Base-by-base conservation (phyloP, 257 asterid genomes). In the Penstemon davidsonii region DNA sequence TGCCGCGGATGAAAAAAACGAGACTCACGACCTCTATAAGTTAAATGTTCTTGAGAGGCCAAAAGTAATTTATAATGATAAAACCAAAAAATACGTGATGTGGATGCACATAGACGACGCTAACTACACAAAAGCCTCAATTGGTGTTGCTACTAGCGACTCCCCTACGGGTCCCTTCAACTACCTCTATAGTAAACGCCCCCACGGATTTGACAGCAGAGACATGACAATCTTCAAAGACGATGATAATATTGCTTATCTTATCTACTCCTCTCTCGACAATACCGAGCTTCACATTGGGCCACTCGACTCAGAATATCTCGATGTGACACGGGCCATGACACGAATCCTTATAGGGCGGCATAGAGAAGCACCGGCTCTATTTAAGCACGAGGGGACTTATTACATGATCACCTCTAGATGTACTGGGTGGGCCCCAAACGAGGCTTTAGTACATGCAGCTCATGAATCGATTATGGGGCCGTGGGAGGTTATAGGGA, bases 401-500 rank as follows among this genome's bases (percentile, higher is more conserved):
- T 94, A 94, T 51, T 94, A 94, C 87, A 91, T 94, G 99, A 82
- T 94, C 80, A 94, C 98, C 36, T 94, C 99, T 0, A 98, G 99
- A 0, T 94, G 99, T 71, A 88, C 95, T 0, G 96, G 99, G 41
- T 94, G 99, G 99, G 96, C 95, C 19, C 98, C 99, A 39, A 94
- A 94, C 8, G 87, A 85, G 83, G 99, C 99, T 4, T 78, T 83
- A 18, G 95, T 87, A 4, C 98, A 94, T 41, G 97, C 95, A n/a
- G 84, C 99, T n/a, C n/a, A n/a, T 5, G 96, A 87, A 50, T 87
- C 98, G 10, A 69, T 94, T 12, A 86, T 91, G 97, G 99, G 99
- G 53, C 89, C 89, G 0, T 94, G 99, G 99, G 95, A 91, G 83
- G 86, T 85, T 4, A 71, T 94, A 75, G 98, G 97, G 64, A 91